A percentile compares a stretch with the other conserved stretches of the same genome.
These are phyloP conservation scores for Prunus mume DNA, from an alignment of 306 rosid genomes.

Conservation along the genomic window DNA sequence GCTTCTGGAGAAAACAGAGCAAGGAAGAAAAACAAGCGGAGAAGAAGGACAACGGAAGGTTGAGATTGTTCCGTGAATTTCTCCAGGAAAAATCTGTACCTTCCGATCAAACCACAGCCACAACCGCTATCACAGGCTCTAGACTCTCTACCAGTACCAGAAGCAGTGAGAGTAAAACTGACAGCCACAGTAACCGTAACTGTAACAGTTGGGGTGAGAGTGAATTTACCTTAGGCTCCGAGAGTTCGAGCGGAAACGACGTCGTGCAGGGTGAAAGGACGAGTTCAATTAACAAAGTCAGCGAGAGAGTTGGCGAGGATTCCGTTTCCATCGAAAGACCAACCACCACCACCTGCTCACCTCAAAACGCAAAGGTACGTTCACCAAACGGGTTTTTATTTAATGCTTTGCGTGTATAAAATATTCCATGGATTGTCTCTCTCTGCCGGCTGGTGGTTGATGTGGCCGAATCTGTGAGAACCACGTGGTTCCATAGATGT, in stretches of 20 bases:
- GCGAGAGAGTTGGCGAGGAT: slow-evolving; percentile 24
- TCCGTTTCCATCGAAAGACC: slow-evolving; percentile 11
- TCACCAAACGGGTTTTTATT: background rate
- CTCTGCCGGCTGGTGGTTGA: background rate
- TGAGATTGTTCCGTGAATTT: slow-evolving; percentile 37
- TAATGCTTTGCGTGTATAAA: slow-evolving; percentile 7
- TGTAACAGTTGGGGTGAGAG: slow-evolving; percentile 60
- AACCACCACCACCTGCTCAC: slow-evolving; percentile 1
- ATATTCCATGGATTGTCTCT: background rate
- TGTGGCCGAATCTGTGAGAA: too few species aligned
- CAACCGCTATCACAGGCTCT: background rate
- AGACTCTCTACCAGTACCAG: slow-evolving; percentile 10
- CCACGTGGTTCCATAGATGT: too few species aligned
- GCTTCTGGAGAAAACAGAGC: slow-evolving; percentile 45
- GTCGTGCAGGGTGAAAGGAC: slow-evolving; percentile 10
- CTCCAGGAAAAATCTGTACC: slow-evolving; percentile 20
- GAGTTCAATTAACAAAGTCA: slow-evolving; percentile 1
- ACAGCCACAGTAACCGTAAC: slow-evolving; percentile 1
- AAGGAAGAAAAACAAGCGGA: background rate
- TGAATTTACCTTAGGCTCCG: slow-evolving; percentile 41
- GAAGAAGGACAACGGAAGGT: slow-evolving; percentile 3
- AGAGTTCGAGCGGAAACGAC: slow-evolving; percentile 30
- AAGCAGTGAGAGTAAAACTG: slow-evolving; percentile 21
- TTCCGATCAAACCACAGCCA: slow-evolving; percentile 21
- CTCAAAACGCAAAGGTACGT: slow-evolving; percentile 34